Base-by-base conservation (phyloP, 768 basidiomycete genomes). In the Phylloporus arenicola region DNA sequence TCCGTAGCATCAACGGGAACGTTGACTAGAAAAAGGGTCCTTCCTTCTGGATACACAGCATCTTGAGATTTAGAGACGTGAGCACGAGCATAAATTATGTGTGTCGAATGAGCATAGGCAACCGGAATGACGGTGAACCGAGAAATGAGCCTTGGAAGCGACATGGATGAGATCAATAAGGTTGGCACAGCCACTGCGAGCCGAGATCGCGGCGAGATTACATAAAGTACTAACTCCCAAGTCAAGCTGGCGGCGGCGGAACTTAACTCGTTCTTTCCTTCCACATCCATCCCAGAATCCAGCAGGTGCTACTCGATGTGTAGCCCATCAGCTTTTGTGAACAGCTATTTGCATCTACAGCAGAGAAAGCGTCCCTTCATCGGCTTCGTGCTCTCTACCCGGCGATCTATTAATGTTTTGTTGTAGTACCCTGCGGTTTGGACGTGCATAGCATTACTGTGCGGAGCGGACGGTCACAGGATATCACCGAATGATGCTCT, bases 21-120 rank as follows among this genome's bases (percentile, higher is more conserved):
- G 59, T 97, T 96, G 48, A 88, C 88, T 3, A 94, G 70, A 61
- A 97, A 97, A 10, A 95, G 73, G 0, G 92, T 94, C 39, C 92
- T 78, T 14, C 78, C 82, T 29, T 80, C 64, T 56, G 78, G 72
- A 46, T 70, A 74, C 56, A 49, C 46, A 50, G 37, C 37, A 25
- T 58, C 61, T 72, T 74, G 59, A 4, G 61, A 38, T 39, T 80
- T 79, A 14, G 81, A 73, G 22, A 70, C 61, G 62, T 93, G 89
- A 4, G 76, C 62, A n/a, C 87, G 80, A 16, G 80, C 80, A 60
- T 92, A 94, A n/a, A 93, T 64, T 55, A 83, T 79, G 60, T 94
- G 92, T 3, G 75, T 83, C 19, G 65, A 61, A 1, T 59, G 44
- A 1, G 70, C 56, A 47, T 79, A 77, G 3, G 64, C 52, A 25